Conservation (phyloP, 1,284 basidiomycete species). For the Moesziomyces antarcticus region DNA sequence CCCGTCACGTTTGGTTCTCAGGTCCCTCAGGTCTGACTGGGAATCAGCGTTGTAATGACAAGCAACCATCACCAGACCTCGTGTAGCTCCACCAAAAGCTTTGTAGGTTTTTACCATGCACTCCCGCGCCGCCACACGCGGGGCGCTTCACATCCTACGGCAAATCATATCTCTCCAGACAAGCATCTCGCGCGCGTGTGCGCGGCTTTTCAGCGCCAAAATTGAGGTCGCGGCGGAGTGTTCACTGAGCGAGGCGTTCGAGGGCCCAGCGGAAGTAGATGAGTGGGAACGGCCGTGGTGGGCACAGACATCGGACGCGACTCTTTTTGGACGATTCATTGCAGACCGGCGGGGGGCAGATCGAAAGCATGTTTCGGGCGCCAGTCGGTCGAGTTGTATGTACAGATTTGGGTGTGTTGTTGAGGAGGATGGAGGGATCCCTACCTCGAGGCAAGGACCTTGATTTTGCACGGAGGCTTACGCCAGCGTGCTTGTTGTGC, state of each 20-base stretch:
- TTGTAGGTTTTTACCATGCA: conserved; percentile 6
- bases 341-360: not conserved
- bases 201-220: not conserved
- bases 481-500: not conserved
- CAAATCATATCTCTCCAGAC: conserved; percentile 29
- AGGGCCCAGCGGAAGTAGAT: no score
- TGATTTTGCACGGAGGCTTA: not conserved
- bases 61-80: conserved; percentile 18
- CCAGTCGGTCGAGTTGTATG: not conserved
- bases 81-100: conserved; percentile 29
- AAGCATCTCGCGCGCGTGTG: conserved; percentile 1
- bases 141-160: conserved; percentile 7
- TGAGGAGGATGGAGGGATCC: not conserved
- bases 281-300: no score
- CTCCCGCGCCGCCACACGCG: not conserved
- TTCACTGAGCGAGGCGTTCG: no score
- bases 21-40: conserved; percentile 31
- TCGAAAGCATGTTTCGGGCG: not conserved
- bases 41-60: conserved; percentile 33
- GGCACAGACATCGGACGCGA: not conserved
- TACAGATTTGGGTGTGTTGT: not conserved
- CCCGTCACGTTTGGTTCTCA: conserved; percentile 25
- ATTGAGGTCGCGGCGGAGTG: no score
- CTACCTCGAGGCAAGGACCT: no score
- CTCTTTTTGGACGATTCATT: not conserved